These are phyloP conservation scores for Chlamydomonas incerta DNA, from an alignment of 139 green algal genomes.

Conservation along the genomic window DNA sequence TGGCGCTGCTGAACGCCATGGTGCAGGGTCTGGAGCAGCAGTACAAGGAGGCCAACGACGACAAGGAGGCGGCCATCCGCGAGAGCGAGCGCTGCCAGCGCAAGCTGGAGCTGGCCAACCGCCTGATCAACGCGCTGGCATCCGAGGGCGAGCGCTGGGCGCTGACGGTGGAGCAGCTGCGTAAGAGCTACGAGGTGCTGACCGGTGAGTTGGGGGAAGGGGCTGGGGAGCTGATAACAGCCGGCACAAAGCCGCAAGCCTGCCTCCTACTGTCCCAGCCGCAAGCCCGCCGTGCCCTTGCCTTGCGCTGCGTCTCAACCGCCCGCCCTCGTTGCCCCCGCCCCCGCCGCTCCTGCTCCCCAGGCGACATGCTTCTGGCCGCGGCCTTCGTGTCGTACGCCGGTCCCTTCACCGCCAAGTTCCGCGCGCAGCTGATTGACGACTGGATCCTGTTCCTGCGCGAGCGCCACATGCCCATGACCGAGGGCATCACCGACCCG, in stretches of 20 bases:
- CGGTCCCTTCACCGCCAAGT: conserved; percentile 83
- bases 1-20: conserved; percentile 52
- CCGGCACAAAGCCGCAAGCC: too few species aligned
- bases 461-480: conserved; percentile 81
- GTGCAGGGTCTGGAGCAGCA: conserved; percentile 84
- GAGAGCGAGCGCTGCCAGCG: conserved; percentile 80
- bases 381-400: conserved; percentile 81
- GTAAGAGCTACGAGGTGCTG: conserved; percentile 78
- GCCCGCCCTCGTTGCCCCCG: too few species aligned
- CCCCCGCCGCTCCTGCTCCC: not conserved
- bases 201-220: conserved; percentile 25
- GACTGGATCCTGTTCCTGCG: conserved; percentile 83
- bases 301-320: too few species aligned
- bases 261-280: too few species aligned
- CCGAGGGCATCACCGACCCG: conserved; percentile 77
- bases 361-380: conserved; percentile 83
- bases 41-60: conserved; percentile 81
- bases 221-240: too few species aligned
- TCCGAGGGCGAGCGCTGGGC: conserved; percentile 87
- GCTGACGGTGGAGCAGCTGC: conserved; percentile 79
- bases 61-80: conserved; percentile 87
- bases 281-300: too few species aligned
- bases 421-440: conserved; percentile 73
- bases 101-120: conserved; percentile 88
- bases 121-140: conserved; percentile 88